A percentile compares a stretch with the other conserved stretches of the same genome.
Evolutionary conservation across 306 rosid genomes (phyloP).

Genomic region (Malus sylvestris): DNA sequence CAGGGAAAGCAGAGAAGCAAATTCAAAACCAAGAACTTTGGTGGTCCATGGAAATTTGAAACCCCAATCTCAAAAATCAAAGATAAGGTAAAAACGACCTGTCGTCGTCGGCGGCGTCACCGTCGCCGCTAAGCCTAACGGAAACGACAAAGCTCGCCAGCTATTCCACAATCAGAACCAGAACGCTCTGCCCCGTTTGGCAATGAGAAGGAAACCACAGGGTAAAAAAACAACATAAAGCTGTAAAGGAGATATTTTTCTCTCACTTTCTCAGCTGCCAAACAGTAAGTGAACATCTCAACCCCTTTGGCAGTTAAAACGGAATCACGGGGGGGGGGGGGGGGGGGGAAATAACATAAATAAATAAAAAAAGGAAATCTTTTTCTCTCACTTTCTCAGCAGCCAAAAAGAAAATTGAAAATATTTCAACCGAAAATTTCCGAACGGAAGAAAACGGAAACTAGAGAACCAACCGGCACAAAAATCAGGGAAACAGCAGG

Average conservation of each 20-base stretch:
- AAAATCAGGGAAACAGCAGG: background rate
- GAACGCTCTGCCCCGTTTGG: slow-evolving; percentile 26
- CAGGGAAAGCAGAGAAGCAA: slow-evolving; percentile 8
- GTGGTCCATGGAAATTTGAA: slow-evolving; percentile 49
- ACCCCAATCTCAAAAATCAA: slow-evolving; percentile 22
- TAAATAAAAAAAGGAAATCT: background rate
- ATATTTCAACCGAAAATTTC: background rate
- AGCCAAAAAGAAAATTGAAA: slow-evolving; percentile 4
- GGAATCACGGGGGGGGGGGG: background rate
- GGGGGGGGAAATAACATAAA: background rate
- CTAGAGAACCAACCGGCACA: background rate
- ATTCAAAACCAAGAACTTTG: slow-evolving; percentile 17
- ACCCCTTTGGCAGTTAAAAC: slow-evolving; percentile 4
- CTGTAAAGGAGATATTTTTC: background rate
- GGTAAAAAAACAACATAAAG: background rate
- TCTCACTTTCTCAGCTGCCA: background rate
- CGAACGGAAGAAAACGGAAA: background rate
- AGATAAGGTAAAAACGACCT: slow-evolving; percentile 46
- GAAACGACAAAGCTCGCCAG: slow-evolving; percentile 48
- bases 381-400: background rate
- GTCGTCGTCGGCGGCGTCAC: slow-evolving; percentile 13
- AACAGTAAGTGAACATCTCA: background rate
- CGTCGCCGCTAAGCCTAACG: slow-evolving; percentile 14
- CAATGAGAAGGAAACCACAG: background rate
- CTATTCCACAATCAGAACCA: slow-evolving; percentile 16